These are phyloP conservation scores for Lentinula boryana DNA, from an alignment of 768 basidiomycete genomes.

Conservation along the genomic window DNA sequence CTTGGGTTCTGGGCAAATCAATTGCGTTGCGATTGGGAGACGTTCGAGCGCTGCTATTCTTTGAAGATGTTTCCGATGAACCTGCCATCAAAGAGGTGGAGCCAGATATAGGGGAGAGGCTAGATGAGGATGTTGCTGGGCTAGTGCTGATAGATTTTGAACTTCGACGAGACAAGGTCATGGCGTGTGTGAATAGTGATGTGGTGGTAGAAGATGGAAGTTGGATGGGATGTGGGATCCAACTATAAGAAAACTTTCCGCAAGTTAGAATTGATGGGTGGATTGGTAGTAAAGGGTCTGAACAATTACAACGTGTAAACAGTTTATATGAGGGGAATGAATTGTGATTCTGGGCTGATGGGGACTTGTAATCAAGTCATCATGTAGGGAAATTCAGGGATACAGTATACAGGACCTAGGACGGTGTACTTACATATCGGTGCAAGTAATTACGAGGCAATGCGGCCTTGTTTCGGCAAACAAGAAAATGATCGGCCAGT, in stretches of 20 bases:
- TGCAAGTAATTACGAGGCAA: conserved; percentile 2
- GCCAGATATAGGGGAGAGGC: conserved; percentile 40
- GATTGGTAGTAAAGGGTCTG: conserved; percentile 11
- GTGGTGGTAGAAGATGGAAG: conserved; percentile 17
- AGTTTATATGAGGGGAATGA: neutral
- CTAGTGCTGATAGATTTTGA: conserved; percentile 44
- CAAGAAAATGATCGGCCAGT: conserved; percentile 1
- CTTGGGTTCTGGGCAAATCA: conserved; percentile 46
- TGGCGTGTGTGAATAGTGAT: conserved; percentile 6
- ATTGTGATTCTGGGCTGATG: conserved; percentile 30
- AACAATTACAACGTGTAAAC: neutral
- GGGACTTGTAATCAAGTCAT: conserved; percentile 38
- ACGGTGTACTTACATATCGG: neutral
- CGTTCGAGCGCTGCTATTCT: conserved; percentile 29
- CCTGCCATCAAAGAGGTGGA: conserved; percentile 27
- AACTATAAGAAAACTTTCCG: conserved; percentile 7
- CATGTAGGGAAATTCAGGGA: neutral
- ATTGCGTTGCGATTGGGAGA: conserved; percentile 42
- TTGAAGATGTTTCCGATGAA: conserved; percentile 27
- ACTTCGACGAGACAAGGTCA: conserved; percentile 44
- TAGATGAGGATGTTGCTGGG: conserved; percentile 36
- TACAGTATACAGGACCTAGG: neutral
- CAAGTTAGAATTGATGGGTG: conserved; percentile 2
- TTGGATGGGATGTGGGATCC: conserved; percentile 15
- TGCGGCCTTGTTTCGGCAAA: conserved; percentile 6